Conservation (phyloP, 2,329 filamentous ascomycete species). For the Clathrospora elynae region DNA sequence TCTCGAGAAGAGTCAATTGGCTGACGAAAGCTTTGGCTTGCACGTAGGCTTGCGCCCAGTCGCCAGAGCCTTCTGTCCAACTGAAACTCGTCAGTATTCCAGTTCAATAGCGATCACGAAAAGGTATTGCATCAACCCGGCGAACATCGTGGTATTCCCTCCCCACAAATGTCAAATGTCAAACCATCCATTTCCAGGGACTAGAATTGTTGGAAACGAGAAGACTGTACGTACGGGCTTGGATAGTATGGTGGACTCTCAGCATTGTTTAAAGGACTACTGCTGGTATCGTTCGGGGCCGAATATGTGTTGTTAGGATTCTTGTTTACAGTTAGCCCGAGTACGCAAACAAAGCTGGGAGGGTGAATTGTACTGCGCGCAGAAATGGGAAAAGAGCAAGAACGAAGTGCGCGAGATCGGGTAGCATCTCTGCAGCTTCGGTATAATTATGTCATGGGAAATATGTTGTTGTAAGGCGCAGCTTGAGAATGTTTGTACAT, state of each 20-base stretch:
- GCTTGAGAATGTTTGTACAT: conserved; percentile 24
- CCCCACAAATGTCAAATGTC: conserved; percentile 1
- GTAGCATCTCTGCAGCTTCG: conserved; percentile 36
- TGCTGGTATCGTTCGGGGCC: conserved; percentile 24
- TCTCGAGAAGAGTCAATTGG: conserved; percentile 81
- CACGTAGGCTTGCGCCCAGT: conserved; percentile 75
- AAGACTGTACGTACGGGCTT: conserved; percentile 61
- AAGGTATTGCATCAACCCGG: not conserved
- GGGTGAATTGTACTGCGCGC: conserved; percentile 28
- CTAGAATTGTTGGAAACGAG: not conserved
- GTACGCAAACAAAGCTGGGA: conserved; percentile 25
- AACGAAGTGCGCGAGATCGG: conserved; percentile 27
- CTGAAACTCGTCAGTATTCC: conserved; percentile 13
- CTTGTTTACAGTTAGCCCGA: conserved; percentile 40
- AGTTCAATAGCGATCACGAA: not conserved
- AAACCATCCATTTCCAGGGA: not conserved
- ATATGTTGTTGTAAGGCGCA: conserved; percentile 15
- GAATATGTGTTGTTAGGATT: conserved; percentile 35
- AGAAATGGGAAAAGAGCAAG: conserved; percentile 42
- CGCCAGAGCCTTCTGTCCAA: conserved; percentile 76
- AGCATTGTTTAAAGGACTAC: conserved; percentile 34
- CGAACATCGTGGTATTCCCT: conserved; percentile 3
- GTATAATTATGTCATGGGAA: conserved; percentile 13
- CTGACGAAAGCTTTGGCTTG: conserved; percentile 81
- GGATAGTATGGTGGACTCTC: conserved; percentile 74